Evolutionary conservation across 305 asterid species (phyloP), one percentile per base, ranked within the genome.

Genomic region (Rubia peregrina): DNA sequence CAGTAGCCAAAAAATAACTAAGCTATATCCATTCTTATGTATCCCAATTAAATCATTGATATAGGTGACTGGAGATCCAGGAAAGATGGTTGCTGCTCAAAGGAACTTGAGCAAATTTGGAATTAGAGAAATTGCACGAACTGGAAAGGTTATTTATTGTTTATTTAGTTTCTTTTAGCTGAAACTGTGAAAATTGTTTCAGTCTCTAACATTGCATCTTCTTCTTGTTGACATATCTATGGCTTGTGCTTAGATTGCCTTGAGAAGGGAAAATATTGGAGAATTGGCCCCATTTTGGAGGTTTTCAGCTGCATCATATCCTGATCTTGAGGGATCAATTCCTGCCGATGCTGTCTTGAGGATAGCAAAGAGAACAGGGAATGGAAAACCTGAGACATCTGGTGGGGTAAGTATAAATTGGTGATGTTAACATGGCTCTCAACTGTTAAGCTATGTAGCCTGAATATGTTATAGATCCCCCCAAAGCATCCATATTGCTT

Each of bases 241-340:
- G 73, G 73, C 73, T 75, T 57, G 44, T 73, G 24, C 48, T 42
- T 83, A 93, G 98, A 93, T 93, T 83, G 98, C 98, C 71, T 80
- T 91, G 89, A 84, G 97, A 86, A 85, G 98, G 79, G 98, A 93
- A 81, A 93, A 85, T 82, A 83, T 93, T 96, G 98, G 98, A 10
- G 96, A 88, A 80, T 86, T 90, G 71, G 97, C 98, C 61, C 98
- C 98, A 19, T 93, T 93, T 84, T 93, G 98, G 98, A 86, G 96
- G 80, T 93, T 86, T 79, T 93, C 98, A 33, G 96, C 98, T 14
- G 92, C 97, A 78, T 91, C 98, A 63, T 93, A 93, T 91, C 98
- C 98, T 63, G 98, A 91, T 85, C 97, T 93, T 69, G 92, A 89
- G 79, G 86, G 61, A 75, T 73, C 81, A 65, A 81, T 82, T 83